phyloP scores from a whole-genome alignment of 2,329 filamentous ascomycete genomes.

The Fusarium bulbicola region DNA sequence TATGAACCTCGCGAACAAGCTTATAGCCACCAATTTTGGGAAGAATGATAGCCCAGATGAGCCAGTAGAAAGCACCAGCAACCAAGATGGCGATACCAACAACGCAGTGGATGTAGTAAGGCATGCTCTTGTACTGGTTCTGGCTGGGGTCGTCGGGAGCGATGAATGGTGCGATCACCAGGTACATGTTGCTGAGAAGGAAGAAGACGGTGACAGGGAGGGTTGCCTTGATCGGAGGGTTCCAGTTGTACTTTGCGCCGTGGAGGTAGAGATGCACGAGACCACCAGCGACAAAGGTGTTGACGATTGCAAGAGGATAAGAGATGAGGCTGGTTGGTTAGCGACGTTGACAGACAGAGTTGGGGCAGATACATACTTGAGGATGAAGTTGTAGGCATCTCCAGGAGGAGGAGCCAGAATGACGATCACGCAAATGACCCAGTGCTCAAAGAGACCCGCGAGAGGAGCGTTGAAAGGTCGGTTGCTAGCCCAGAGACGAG shows the following conservation, averaged over 20 bases:
- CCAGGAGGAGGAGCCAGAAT: conserved; percentile 74
- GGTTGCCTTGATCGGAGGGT: conserved; percentile 63
- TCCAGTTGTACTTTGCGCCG: conserved; percentile 59
- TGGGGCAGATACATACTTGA: conserved; percentile 54
- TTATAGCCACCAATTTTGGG: conserved; percentile 64
- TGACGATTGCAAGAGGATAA: conserved; percentile 69
- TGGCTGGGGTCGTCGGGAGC: conserved; percentile 58
- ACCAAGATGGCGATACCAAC: conserved; percentile 64
- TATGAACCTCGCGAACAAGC: conserved; percentile 61
- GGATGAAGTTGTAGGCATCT: conserved; percentile 71
- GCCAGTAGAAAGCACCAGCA: conserved; percentile 64
- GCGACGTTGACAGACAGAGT: not conserved
- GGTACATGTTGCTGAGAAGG: conserved; percentile 68
- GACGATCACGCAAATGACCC: conserved; percentile 70
- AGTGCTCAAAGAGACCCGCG: conserved; percentile 70
- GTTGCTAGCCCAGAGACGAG: conserved; percentile 70
- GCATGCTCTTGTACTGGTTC: conserved; percentile 62
- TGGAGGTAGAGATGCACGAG: conserved; percentile 63
- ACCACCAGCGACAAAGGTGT: conserved; percentile 62
- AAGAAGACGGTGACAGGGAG: conserved; percentile 67
- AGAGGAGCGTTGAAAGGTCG: conserved; percentile 70
- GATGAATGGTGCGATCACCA: conserved; percentile 67
- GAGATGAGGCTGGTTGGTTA: conserved; percentile 62
- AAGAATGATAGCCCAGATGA: conserved; percentile 62
- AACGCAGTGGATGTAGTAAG: conserved; percentile 67